phyloP scores from a whole-genome alignment of 2,329 filamentous ascomycete species.

The Stachybotrys elegans region DNA sequence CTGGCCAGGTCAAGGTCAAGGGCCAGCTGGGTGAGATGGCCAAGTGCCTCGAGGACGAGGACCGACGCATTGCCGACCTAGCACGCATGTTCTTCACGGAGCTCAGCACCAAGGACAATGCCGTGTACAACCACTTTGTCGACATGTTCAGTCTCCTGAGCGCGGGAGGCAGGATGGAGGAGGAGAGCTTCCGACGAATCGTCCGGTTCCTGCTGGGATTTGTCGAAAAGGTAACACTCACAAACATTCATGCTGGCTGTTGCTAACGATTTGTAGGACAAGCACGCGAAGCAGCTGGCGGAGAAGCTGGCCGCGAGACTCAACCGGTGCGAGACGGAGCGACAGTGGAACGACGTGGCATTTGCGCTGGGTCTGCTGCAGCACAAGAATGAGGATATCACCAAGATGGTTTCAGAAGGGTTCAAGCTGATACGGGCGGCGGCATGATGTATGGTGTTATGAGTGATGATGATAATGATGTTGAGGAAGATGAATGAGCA shows the following conservation, averaged over 20 bases:
- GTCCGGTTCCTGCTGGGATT: constrained; percentile 92
- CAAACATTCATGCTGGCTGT: constrained; percentile 9
- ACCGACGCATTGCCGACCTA: constrained; percentile 88
- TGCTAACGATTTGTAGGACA: constrained; percentile 59
- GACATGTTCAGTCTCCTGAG: constrained; percentile 96
- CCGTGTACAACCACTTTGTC: constrained; percentile 98
- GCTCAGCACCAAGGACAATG: constrained; percentile 95
- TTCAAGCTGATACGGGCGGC: constrained; percentile 66
- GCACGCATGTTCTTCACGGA: constrained; percentile 98
- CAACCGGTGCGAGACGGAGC: constrained; percentile 79
- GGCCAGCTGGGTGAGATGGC: constrained; percentile 98
- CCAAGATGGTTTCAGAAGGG: constrained; percentile 68
- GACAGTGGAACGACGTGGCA: constrained; percentile 96
- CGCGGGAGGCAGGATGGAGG: constrained; percentile 72
- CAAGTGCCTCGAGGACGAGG: constrained; percentile 95
- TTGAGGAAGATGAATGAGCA: too few species aligned
- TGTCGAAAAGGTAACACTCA: constrained; percentile 78
- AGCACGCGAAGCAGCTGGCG: constrained; percentile 90
- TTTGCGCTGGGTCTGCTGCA: constrained; percentile 85
- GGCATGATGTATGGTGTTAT: constrained; percentile 45
- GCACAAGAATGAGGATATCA: constrained; percentile 89
- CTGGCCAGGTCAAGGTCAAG: constrained; percentile 98
- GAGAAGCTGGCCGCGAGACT: constrained; percentile 88
- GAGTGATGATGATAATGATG: too few species aligned
- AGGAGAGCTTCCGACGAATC: constrained; percentile 81